Conservation (phyloP, 192 early-diverging fungal genomes). For the Thoreauomyces humboldtii region DNA sequence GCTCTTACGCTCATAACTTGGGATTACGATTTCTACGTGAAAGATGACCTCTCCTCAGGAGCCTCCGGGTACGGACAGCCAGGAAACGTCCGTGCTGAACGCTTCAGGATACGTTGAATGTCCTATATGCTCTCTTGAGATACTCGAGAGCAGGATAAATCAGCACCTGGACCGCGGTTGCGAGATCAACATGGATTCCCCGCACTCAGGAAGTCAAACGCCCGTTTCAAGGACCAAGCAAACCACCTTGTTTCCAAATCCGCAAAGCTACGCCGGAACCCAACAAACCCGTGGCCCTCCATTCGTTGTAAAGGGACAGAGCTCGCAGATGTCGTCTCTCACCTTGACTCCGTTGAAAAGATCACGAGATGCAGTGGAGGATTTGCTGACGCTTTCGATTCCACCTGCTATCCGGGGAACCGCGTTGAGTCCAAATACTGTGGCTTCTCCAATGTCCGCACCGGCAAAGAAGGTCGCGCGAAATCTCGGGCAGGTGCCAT, state of each 20-base stretch:
- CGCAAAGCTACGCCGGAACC: background rate
- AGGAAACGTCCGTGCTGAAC: no score
- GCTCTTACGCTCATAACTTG: no score
- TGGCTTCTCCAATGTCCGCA: slow-evolving; percentile 1
- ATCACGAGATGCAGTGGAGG: background rate
- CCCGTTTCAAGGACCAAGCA: background rate
- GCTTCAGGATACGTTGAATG: background rate
- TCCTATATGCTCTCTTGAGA: background rate
- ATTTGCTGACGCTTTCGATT: background rate
- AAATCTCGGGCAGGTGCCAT: slow-evolving; percentile 35
- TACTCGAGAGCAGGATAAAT: background rate
- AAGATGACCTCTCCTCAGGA: no score
- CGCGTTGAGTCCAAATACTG: slow-evolving; percentile 16
- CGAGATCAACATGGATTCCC: slow-evolving; percentile 12
- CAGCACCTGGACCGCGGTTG: slow-evolving; percentile 14
- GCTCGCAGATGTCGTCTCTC: background rate
- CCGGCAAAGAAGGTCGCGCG: background rate
- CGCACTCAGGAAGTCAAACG: background rate
- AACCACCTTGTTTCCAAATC: slow-evolving; percentile 3
- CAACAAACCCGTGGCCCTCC: background rate
- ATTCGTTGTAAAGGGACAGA: background rate
- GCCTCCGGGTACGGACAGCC: no score
- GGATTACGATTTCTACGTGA: no score
- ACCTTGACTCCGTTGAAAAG: background rate
- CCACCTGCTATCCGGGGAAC: background rate